Percentiles rank a stretch among this genome's conserved stretches.
Conservation (phyloP, 768 basidiomycete species). For the Pleurotus salmoneostramineus region DNA sequence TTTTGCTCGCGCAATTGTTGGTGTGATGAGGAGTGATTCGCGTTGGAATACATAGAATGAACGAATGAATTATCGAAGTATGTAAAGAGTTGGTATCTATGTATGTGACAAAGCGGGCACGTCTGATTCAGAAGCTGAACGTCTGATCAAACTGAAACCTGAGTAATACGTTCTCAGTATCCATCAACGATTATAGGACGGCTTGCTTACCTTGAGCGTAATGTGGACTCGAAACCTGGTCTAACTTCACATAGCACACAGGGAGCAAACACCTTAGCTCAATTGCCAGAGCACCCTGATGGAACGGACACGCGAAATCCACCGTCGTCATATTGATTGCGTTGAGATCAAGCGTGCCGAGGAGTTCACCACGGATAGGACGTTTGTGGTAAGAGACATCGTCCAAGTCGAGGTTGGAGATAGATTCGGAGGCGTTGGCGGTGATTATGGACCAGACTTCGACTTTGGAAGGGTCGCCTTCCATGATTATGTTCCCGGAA, state of each 20-base stretch:
- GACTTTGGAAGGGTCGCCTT: slow-evolving; percentile 12
- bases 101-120: too few species aligned
- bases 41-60: too few species aligned
- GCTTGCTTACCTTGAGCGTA: not conserved
- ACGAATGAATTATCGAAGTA: too few species aligned
- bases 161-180: slow-evolving; percentile 2
- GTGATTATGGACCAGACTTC: slow-evolving; percentile 14
- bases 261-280: slow-evolving; percentile 12
- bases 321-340: slow-evolving; percentile 9
- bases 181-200: not conserved
- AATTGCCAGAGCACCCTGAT: slow-evolving; percentile 5
- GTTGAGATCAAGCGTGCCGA: slow-evolving; percentile 10
- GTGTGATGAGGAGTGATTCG: too few species aligned
- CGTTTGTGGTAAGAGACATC: slow-evolving; percentile 8
- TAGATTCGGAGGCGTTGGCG: not conserved
- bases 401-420: slow-evolving; percentile 10
- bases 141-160: not conserved
- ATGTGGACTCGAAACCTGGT: slow-evolving; percentile 6
- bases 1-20: not conserved
- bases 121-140: not conserved
- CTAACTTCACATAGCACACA: slow-evolving; percentile 10
- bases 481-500: slow-evolving; percentile 3
- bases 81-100: too few species aligned
- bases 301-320: slow-evolving; percentile 12
- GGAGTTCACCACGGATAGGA: slow-evolving; percentile 12